Evolutionary conservation across 225 moss, liverwort and hornwort species (phyloP).

Genomic region (Polytrichum formosum): DNA sequence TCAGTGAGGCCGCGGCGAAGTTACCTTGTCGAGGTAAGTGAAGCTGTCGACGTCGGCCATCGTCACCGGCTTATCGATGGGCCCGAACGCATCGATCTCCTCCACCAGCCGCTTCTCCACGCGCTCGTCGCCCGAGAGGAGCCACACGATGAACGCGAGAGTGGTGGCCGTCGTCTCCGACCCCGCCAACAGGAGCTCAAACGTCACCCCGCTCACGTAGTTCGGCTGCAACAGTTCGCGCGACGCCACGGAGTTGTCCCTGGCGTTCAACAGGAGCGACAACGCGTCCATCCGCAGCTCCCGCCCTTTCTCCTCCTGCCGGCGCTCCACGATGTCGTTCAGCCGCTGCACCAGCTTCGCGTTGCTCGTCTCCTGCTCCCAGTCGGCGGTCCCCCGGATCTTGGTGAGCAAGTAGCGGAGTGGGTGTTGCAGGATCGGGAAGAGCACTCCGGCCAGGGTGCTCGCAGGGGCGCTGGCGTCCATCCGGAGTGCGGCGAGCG

Average conservation of each 20-base stretch:
- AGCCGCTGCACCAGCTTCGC: constrained; percentile 8
- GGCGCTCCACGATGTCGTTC: constrained; percentile 5
- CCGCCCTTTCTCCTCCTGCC: constrained; percentile 5
- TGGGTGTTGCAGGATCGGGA: constrained; percentile 20
- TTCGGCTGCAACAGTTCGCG: constrained; percentile 5
- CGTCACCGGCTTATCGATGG: background rate
- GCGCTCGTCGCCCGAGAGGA: background rate
- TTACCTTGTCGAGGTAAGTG: constrained; percentile 20
- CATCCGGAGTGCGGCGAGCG: constrained; percentile 22
- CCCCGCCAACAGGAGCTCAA: constrained; percentile 19
- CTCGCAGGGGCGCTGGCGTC: constrained; percentile 17
- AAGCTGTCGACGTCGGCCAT: constrained; percentile 22
- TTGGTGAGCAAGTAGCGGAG: constrained; percentile 4
- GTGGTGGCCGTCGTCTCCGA: constrained; percentile 26
- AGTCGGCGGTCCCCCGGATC: constrained; percentile 11
- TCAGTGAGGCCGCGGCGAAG: too few species aligned
- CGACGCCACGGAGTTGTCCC: background rate
- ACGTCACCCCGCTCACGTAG: constrained; percentile 21
- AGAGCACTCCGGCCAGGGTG: constrained; percentile 18
- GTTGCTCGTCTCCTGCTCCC: constrained; percentile 16
- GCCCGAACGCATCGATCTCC: constrained; percentile 30
- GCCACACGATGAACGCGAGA: constrained; percentile 12
- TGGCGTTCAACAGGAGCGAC: constrained; percentile 20
- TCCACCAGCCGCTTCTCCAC: constrained; percentile 16
- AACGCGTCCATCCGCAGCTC: constrained; percentile 18